phyloP scores from a whole-genome alignment of 495 filamentous ascomycete genomes.

The Tricharina praecox region DNA sequence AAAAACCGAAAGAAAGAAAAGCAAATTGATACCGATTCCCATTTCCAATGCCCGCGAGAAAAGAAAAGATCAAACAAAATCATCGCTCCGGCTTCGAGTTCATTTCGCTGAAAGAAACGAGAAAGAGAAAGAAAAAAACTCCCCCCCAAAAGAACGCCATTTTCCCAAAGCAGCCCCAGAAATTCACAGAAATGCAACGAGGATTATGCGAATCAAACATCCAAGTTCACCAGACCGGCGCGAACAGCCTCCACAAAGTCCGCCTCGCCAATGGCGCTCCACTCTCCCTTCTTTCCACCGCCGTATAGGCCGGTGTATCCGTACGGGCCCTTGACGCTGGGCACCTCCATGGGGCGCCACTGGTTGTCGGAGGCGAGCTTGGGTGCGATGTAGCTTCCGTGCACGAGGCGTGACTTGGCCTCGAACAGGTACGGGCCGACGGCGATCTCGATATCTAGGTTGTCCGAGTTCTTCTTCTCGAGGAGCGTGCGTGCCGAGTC shows the following conservation, averaged over 20 bases:
- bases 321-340: slow-evolving; percentile 35
- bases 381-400: slow-evolving; percentile 33
- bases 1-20: too few relatives aligned
- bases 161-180: too few relatives aligned
- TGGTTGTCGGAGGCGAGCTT: slow-evolving; percentile 28
- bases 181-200: too few relatives aligned
- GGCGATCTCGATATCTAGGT: slow-evolving; percentile 33
- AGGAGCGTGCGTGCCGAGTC: slow-evolving; percentile 30
- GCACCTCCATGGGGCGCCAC: slow-evolving; percentile 28
- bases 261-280: slow-evolving; percentile 28
- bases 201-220: too few relatives aligned
- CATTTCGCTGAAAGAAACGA: too few relatives aligned
- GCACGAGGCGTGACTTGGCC: slow-evolving; percentile 30
- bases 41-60: too few relatives aligned
- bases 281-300: slow-evolving; percentile 32
- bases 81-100: too few relatives aligned
- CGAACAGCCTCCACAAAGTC: slow-evolving; percentile 31
- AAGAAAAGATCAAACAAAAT: too few relatives aligned
- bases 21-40: too few relatives aligned
- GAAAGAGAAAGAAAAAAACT: too few relatives aligned
- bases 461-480: slow-evolving; percentile 15
- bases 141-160: too few relatives aligned
- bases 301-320: slow-evolving; percentile 37
- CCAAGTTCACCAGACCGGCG: slow-evolving; percentile 18
- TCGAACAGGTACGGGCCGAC: slow-evolving; percentile 35